Base-by-base conservation (phyloP, 2,329 filamentous ascomycete genomes). In the Colletotrichum tofieldiae region DNA sequence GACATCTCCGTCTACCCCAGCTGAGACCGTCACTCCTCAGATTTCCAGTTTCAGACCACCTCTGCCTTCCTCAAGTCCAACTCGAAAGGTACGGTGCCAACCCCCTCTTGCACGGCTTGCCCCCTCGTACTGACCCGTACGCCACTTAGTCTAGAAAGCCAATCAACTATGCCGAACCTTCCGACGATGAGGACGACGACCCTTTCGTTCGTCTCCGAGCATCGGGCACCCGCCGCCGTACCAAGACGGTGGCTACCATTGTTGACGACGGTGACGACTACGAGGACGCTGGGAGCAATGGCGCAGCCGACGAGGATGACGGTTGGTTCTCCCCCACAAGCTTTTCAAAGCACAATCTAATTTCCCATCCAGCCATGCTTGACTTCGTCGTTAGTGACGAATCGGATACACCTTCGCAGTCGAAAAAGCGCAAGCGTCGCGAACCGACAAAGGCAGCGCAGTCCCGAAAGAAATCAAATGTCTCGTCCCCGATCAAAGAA, bases 311-410 rank as follows among this genome's bases (percentile, higher is more conserved):
- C 72, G 87, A 89, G 55, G 88, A 91, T n/a, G 90, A 91, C 75
- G 90, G 91, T 54, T 78, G 90, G 89, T 91, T 82, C 51, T 16
- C 82, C 51, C 14, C 2, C 12, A 16, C 12, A 8, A 62, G 49
- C 11, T 8, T 23, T 35, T 3, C 20, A 20, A n/a, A 35, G 16
- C 8, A 6, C n/a, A 41, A n/a, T 49, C 67, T 79, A 43, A 76
- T 56, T 16, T 26, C 52, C 52, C 35, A 56, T n/a, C 1, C 60
- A 89, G 85, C 96, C 65, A 90, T 97, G 84, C 94, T 92, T 73
- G 93, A 98, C 80, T 98, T 98, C 77, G 87, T 98, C 32, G 95
- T 93, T 5, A 91, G 93, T 0, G 95, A 98, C 77, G 94, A 97
- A 52, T 96, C 94, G 0, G 95, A 97, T 59, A 93, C 91, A 23